A percentile compares a stretch with the other conserved stretches of the same genome.
Evolutionary conservation across 2,329 filamentous ascomycete genomes (phyloP).

Genomic region (Monosporascus ibericus): DNA sequence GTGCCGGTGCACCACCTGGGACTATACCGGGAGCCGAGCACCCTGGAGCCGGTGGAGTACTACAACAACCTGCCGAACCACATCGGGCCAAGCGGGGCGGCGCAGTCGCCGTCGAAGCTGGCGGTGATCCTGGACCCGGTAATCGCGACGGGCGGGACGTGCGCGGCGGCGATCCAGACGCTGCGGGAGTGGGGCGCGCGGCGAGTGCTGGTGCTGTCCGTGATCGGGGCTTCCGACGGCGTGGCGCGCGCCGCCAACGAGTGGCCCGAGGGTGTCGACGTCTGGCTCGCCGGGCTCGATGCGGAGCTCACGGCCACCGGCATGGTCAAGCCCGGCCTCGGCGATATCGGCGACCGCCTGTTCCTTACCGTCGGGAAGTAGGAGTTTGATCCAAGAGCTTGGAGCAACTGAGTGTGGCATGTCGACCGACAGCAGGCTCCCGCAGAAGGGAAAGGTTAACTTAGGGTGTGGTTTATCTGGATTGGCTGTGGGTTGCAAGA

Average conservation of each 20-base stretch:
- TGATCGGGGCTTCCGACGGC: constrained; percentile 70
- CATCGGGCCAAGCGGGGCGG: constrained; percentile 26
- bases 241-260: constrained; percentile 64
- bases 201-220: constrained; percentile 67
- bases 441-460: neutral
- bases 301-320: constrained; percentile 65
- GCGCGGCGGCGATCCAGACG: constrained; percentile 82
- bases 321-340: constrained; percentile 86
- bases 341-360: constrained; percentile 84
- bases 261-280: constrained; percentile 70
- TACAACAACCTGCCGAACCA: constrained; percentile 94
- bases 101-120: constrained; percentile 40
- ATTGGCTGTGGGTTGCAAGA: neutral
- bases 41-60: constrained; percentile 88
- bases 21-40: constrained; percentile 84
- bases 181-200: constrained; percentile 88
- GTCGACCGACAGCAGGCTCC: too few relatives aligned
- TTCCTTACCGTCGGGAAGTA: constrained; percentile 86
- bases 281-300: constrained; percentile 83
- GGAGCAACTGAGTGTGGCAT: neutral
- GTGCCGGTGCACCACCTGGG: constrained; percentile 90
- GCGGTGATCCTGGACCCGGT: constrained; percentile 87
- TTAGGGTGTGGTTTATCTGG: neutral
- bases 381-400: constrained; percentile 1
- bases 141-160: constrained; percentile 89